These are phyloP conservation scores for Westerdykella aurantiaca DNA, from an alignment of 2,329 filamentous ascomycete species.

Conservation along the genomic window DNA sequence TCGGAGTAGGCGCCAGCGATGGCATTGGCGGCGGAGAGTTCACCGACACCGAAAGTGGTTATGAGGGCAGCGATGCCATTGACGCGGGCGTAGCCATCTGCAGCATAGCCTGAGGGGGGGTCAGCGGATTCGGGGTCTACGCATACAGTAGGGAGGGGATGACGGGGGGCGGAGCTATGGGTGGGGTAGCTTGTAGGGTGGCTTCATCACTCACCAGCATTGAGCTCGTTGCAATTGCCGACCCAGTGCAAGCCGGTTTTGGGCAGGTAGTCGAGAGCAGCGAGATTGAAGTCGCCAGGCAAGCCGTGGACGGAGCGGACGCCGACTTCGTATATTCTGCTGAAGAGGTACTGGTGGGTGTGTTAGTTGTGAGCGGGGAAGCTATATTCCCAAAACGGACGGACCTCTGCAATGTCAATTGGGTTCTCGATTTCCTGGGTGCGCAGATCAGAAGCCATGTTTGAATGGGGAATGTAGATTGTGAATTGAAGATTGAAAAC, in stretches of 20 bases:
- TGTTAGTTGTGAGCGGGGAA: slow-evolving; percentile 6
- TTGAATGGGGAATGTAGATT: background rate
- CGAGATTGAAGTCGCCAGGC: slow-evolving; percentile 41
- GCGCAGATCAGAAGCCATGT: slow-evolving; percentile 38
- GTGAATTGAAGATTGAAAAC: slow-evolving; percentile 1
- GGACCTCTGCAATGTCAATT: slow-evolving; percentile 54
- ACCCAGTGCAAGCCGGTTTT: slow-evolving; percentile 53
- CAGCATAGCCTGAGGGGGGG: slow-evolving; percentile 38
- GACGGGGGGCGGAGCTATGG: background rate
- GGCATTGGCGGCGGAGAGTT: slow-evolving; percentile 45
- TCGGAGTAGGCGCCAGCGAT: slow-evolving; percentile 46
- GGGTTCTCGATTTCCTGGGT: slow-evolving; percentile 40
- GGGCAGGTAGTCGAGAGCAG: slow-evolving; percentile 53
- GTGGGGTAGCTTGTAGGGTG: slow-evolving; percentile 5
- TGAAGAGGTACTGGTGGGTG: slow-evolving; percentile 33
- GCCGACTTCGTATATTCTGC: slow-evolving; percentile 40
- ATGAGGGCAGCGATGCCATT: slow-evolving; percentile 44
- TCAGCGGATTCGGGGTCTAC: background rate
- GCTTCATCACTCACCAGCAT: slow-evolving; percentile 42
- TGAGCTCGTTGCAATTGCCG: slow-evolving; percentile 58
- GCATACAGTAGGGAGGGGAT: slow-evolving; percentile 2
- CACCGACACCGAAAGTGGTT: slow-evolving; percentile 46
- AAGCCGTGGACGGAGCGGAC: slow-evolving; percentile 45
- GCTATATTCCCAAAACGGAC: slow-evolving; percentile 3
- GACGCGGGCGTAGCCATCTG: slow-evolving; percentile 44